These are phyloP conservation scores for Russula abietina DNA, from an alignment of 768 basidiomycete species.

Conservation along the genomic window DNA sequence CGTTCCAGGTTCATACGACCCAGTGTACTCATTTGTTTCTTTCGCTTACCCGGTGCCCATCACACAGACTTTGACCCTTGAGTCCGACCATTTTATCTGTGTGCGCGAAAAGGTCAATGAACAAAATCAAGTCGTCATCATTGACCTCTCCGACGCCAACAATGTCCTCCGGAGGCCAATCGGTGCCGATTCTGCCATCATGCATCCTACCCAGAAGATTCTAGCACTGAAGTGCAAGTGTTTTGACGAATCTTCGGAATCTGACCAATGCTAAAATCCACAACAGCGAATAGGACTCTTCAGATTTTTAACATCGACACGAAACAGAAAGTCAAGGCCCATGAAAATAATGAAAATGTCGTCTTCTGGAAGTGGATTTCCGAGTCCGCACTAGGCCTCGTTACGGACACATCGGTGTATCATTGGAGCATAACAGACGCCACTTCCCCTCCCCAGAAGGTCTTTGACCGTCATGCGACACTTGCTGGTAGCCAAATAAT, in stretches of 20 bases:
- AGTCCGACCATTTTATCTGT: conserved; percentile 98
- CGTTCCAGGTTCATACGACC: conserved; percentile 73
- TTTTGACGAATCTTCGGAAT: neutral
- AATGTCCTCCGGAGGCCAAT: conserved; percentile 95
- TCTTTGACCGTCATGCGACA: conserved; percentile 95
- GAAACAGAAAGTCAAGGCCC: conserved; percentile 96
- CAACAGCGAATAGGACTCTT: conserved; percentile 80
- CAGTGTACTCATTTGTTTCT: neutral
- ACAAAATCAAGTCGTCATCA: conserved; percentile 96
- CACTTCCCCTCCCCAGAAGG: conserved; percentile 78
- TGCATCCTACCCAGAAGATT: conserved; percentile 96
- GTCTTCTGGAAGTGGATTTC: conserved; percentile 99
- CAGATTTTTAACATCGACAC: conserved; percentile 98
- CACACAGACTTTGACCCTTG: conserved; percentile 79
- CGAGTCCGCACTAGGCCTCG: conserved; percentile 86
- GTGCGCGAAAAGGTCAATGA: conserved; percentile 93
- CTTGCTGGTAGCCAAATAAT: conserved; percentile 94
- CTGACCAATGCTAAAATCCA: conserved; percentile 6
- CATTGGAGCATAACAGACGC: conserved; percentile 82
- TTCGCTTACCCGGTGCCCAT: neutral
- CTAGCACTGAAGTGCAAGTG: conserved; percentile 83
- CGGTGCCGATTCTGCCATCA: conserved; percentile 97
- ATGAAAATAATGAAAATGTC: conserved; percentile 88
- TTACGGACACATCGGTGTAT: conserved; percentile 87
- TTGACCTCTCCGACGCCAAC: conserved; percentile 96